Evolutionary conservation across 2,329 filamentous ascomycete species (phyloP).

Genomic region (Apiospora marii): DNA sequence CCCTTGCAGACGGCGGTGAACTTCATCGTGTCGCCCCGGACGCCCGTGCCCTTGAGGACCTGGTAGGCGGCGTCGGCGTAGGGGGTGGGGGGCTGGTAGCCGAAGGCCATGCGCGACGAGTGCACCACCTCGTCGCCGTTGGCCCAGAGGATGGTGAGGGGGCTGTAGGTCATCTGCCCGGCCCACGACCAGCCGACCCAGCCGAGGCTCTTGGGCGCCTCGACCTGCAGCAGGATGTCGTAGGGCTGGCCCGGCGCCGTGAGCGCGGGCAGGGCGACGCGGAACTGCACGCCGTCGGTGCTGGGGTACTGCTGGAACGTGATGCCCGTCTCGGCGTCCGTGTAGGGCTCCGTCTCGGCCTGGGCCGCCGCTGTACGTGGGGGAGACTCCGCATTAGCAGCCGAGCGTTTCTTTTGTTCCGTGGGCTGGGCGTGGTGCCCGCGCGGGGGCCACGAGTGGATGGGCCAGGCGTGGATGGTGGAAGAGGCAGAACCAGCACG

Average conservation of each 20-base stretch:
- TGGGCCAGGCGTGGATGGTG: not conserved
- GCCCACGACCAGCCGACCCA: constrained; percentile 53
- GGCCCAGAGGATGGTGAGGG: constrained; percentile 50
- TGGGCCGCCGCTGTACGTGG: constrained; percentile 32
- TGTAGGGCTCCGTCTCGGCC: constrained; percentile 44
- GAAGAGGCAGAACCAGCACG: not conserved
- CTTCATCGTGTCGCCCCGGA: constrained; percentile 46
- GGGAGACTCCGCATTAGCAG: not conserved
- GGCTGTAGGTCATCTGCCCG: constrained; percentile 51
- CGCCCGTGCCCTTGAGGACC: constrained; percentile 45
- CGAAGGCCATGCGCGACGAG: constrained; percentile 49
- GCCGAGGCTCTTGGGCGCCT: constrained; percentile 46
- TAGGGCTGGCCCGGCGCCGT: constrained; percentile 41
- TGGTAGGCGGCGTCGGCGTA: constrained; percentile 44
- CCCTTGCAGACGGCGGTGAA: constrained; percentile 47
- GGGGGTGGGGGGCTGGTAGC: constrained; percentile 44
- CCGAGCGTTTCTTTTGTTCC: too few relatives aligned
- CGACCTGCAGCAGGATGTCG: constrained; percentile 49
- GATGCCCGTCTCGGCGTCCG: constrained; percentile 50
- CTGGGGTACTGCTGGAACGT: constrained; percentile 52
- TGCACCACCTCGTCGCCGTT: constrained; percentile 46
- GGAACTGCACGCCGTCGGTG: constrained; percentile 42
- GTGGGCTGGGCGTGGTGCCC: too few relatives aligned
- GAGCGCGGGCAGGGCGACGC: constrained; percentile 45
- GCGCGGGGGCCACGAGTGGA: constrained; percentile 6